Conservation (phyloP, 1,284 basidiomycete species). For the Pseudozyma pruni region DNA sequence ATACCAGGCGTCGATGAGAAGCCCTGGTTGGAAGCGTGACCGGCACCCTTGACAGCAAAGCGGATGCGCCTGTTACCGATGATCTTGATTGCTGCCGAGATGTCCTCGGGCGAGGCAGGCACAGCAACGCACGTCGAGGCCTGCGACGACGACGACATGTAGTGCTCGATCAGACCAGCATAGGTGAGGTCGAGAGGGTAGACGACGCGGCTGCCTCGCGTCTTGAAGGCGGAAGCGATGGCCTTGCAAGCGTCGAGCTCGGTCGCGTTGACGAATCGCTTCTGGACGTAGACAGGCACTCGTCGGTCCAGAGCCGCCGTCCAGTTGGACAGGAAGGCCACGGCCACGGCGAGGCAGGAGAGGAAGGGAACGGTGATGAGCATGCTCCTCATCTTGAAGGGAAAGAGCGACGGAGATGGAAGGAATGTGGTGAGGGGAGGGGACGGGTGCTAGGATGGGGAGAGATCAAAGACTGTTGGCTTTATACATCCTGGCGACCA, state of each 20-base stretch:
- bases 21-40: conserved; percentile 55
- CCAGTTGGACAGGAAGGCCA: conserved; percentile 37
- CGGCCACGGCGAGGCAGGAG: conserved; percentile 23
- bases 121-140: conserved; percentile 43
- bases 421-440: background rate
- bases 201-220: conserved; percentile 20
- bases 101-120: conserved; percentile 41
- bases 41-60: conserved; percentile 48
- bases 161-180: conserved; percentile 28
- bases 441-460: background rate
- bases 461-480: background rate
- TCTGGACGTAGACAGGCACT: conserved; percentile 18
- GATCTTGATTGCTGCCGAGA: conserved; percentile 46
- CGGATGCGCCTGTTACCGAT: conserved; percentile 47
- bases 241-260: conserved; percentile 41
- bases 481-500: conserved; percentile 3
- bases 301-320: conserved; percentile 19
- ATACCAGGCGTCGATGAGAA: conserved; percentile 55
- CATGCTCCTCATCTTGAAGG: conserved; percentile 20
- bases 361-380: conserved; percentile 25
- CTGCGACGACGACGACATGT: conserved; percentile 41
- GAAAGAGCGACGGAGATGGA: background rate
- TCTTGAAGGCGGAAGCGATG: conserved; percentile 22
- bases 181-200: conserved; percentile 39
- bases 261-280: conserved; percentile 36